Evolutionary conservation across 2,329 filamentous ascomycete genomes (phyloP), one percentile per base, ranked within the genome.

Genomic region (Cladobotryum mycophilum): DNA sequence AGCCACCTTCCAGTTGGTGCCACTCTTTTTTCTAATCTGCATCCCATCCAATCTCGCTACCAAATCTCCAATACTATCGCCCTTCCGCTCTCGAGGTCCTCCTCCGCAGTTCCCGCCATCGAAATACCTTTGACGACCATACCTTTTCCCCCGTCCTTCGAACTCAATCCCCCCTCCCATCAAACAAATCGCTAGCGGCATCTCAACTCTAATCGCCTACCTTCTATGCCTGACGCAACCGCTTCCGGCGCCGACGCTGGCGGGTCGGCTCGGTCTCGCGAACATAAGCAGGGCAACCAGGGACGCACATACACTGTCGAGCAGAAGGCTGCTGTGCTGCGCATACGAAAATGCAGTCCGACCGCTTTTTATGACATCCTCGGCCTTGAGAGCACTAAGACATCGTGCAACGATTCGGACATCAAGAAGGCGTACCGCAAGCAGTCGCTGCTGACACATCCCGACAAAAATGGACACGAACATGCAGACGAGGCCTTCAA

Each of bases 391-490:
- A 70, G 74, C 45, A 74, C 85, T 37, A 78, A 79, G 60, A 72
- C 77, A 51, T 80, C 83, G 17, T 85, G 81, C 62, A 82, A 82
- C 45, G 92, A 97, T 60, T 70, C 76, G 55, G 92, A 97, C 63
- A 90, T 99, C 66, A 99, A 97, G 70, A 97, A 97, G 75, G 92
- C 93, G 6, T 99, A 99, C 72, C 82, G 92, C 64, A 97, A 96
- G 73, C 79, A 95, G 67, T 93, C 88, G 66, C 75, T 99, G 62
- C 78, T 97, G 64, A 99, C 93, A 53, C 93, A 99, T 76, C 93
- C 93, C 56, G 93, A 99, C 76, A 99, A 99, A 76, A 99, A 99
- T 77, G 91, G 91, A 46, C 91, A 96, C 67, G 85, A 92, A 36
- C 84, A 95, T 53, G 92, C 93, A 49, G 93, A 96, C 67, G 93